Conservation (phyloP, 768 basidiomycete species). For the Coprinellus aureogranulatus region DNA sequence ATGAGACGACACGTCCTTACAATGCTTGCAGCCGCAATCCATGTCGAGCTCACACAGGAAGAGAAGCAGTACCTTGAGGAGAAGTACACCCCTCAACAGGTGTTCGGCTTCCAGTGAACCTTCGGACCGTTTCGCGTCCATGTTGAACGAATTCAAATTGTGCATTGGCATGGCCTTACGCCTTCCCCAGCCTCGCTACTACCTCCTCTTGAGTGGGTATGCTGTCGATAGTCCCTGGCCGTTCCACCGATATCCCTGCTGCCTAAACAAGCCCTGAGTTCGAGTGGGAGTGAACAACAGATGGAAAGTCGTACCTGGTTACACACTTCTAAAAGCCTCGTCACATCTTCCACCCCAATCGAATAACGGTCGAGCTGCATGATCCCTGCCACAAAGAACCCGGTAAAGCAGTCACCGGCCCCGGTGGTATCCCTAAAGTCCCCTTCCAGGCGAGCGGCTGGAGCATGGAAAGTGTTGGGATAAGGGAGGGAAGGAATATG, state of each 20-base stretch:
- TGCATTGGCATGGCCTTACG: neutral
- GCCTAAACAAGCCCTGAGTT: slow-evolving; percentile 36
- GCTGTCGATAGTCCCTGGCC: slow-evolving; percentile 55
- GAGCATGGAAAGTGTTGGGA: slow-evolving; percentile 33
- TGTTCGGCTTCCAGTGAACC: neutral
- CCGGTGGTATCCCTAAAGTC: slow-evolving; percentile 54
- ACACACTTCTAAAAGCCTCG: slow-evolving; percentile 34
- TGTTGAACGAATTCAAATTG: neutral
- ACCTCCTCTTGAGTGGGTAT: slow-evolving; percentile 46
- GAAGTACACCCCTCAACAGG: slow-evolving; percentile 43
- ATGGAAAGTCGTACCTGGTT: slow-evolving; percentile 37
- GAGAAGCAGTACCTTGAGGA: slow-evolving; percentile 55
- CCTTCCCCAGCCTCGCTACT: slow-evolving; percentile 24
- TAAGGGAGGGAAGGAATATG: slow-evolving; percentile 30
- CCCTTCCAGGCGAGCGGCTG: slow-evolving; percentile 44
- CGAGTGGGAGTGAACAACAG: neutral
- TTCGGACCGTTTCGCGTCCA: too few relatives aligned
- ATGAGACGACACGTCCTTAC: neutral
- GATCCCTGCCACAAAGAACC: slow-evolving; percentile 55
- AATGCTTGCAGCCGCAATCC: slow-evolving; percentile 32
- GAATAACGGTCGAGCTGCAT: slow-evolving; percentile 40
- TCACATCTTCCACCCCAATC: slow-evolving; percentile 30
- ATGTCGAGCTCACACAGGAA: slow-evolving; percentile 27
- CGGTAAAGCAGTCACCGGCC: slow-evolving; percentile 64
- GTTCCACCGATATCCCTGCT: slow-evolving; percentile 62